Evolutionary conservation across 768 basidiomycete genomes (phyloP).

Genomic region (Rhodosporidiobolus odoratus): DNA sequence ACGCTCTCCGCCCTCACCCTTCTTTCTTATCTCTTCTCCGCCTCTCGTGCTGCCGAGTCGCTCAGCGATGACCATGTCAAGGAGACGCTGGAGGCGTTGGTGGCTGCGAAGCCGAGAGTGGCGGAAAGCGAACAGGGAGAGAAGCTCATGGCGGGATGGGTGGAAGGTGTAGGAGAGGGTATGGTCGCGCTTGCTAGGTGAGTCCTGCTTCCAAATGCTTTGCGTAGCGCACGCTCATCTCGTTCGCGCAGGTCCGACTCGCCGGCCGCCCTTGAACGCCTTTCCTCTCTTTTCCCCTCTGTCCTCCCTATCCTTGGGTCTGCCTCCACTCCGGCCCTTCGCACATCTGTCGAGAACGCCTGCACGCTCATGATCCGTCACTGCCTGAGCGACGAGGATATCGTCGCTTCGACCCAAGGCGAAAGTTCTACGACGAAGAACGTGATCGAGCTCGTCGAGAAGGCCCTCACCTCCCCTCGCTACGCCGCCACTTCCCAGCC

Average conservation of each 20-base stretch:
- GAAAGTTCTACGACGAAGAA: slow-evolving; percentile 51
- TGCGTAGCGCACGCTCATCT: neutral
- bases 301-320: slow-evolving; percentile 24
- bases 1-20: slow-evolving; percentile 81
- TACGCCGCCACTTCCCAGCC: slow-evolving; percentile 67
- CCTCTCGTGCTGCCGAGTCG: slow-evolving; percentile 40
- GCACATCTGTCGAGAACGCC: slow-evolving; percentile 51
- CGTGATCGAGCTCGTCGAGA: slow-evolving; percentile 60
- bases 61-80: slow-evolving; percentile 46
- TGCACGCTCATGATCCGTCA: slow-evolving; percentile 59
- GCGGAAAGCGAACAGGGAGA: slow-evolving; percentile 54
- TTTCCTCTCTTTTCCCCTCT: slow-evolving; percentile 23
- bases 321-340: slow-evolving; percentile 28
- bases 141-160: slow-evolving; percentile 69
- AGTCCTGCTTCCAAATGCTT: slow-evolving; percentile 8
- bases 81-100: slow-evolving; percentile 61
- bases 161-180: slow-evolving; percentile 65
- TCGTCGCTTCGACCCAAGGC: slow-evolving; percentile 49
- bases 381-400: slow-evolving; percentile 65
- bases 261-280: slow-evolving; percentile 13
- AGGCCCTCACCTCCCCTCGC: slow-evolving; percentile 65
- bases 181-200: slow-evolving; percentile 59
- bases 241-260: slow-evolving; percentile 13
- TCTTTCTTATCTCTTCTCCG: slow-evolving; percentile 69
- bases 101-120: slow-evolving; percentile 51